Evolutionary conservation across 139 green algal genomes (phyloP), one percentile per base, ranked within the genome.

Genomic region (Ettlia oleoabundans): DNA sequence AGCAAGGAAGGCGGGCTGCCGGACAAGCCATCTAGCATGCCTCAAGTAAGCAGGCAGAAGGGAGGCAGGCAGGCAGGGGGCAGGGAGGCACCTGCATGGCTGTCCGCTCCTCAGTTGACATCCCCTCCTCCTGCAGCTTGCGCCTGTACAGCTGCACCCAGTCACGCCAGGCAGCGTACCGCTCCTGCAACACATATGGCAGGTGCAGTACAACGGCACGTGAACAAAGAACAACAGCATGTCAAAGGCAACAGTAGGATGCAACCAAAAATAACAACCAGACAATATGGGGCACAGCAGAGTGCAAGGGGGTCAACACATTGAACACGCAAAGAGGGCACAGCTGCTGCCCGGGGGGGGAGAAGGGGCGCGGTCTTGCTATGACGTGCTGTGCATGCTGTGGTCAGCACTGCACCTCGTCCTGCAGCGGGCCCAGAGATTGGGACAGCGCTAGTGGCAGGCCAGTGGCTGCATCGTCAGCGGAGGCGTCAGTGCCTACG

Each of bases 111-210:
- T 66, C 82, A 5, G 93, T 86, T 2, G 71, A 22, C 79, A 84
- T 24, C 0, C 90, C 92, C 38, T 94, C 88, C 6, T 79, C 87
- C 35, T 71, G 65, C 63, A 97, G 85, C 58, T 47, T 43, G 15
- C 73, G 80, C 8, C 77, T 78, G 77, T 94, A 96, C 24, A 72
- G 35, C 0, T 71, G n/a, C 58, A 95, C 62, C 94, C 94, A 97
- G 3, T 37, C 51, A 26, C 41, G 35, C 94, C 93, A 96, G 0
- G 80, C 86, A 10, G 83, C 73, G 64, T 76, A 71, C 9, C 82
- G 64, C 73, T 94, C 88, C 62, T 74, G 37, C 51, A 53, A 28
- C 4, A 76, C 5, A 52, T 18, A 10, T n/a, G 32, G 13, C 28
- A 10, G 4, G 63, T 30, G 24, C 5, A 28, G 41, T 18, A 6